A percentile compares a stretch with the other conserved stretches of the same genome.
phyloP scores from a whole-genome alignment of 192 early-diverging fungal genomes.

The Coemansia sp. region DNA sequence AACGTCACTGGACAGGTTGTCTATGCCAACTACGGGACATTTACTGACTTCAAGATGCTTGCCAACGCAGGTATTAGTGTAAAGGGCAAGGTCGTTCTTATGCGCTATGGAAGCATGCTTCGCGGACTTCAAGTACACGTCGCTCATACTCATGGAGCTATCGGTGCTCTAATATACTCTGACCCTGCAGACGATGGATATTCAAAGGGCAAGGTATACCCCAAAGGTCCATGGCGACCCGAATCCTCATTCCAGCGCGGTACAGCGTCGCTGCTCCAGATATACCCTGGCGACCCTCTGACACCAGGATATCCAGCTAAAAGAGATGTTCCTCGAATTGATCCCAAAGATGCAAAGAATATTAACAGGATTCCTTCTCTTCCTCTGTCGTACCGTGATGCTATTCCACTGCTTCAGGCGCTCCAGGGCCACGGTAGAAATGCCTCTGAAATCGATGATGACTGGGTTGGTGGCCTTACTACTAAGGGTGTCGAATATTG shows the following conservation, averaged over 20 bases:
- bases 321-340: constrained; percentile 56
- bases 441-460: constrained; percentile 24
- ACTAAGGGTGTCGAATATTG: constrained; percentile 53
- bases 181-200: constrained; percentile 68
- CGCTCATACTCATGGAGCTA: constrained; percentile 59
- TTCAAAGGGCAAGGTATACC: constrained; percentile 53
- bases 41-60: constrained; percentile 58
- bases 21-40: constrained; percentile 64
- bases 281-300: constrained; percentile 62
- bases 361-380: constrained; percentile 63
- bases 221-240: constrained; percentile 62
- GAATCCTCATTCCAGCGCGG: constrained; percentile 60
- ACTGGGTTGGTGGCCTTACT: constrained; percentile 59
- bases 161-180: constrained; percentile 61
- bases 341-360: constrained; percentile 51
- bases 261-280: constrained; percentile 50
- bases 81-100: constrained; percentile 56
- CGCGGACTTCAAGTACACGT: constrained; percentile 59
- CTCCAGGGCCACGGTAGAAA: constrained; percentile 50
- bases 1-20: constrained; percentile 63
- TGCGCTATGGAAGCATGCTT: constrained; percentile 57
- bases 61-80: constrained; percentile 40
- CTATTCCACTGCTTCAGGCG: constrained; percentile 58
- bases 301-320: constrained; percentile 63
- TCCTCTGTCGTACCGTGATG: constrained; percentile 64